phyloP scores from a whole-genome alignment of 768 basidiomycete species.

The Coprinellus aureogranulatus region DNA sequence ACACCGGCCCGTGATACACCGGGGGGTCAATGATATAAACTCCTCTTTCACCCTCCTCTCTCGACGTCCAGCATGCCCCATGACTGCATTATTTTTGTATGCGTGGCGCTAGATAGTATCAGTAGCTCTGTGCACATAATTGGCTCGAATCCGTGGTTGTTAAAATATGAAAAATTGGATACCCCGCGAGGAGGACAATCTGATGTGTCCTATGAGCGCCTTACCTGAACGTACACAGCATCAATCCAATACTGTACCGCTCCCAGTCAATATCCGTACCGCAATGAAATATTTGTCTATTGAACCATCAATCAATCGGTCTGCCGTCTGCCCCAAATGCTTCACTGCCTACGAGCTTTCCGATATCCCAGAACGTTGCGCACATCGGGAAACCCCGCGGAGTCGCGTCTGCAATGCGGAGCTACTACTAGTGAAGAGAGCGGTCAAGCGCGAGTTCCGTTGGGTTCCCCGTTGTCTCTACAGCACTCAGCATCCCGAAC shows the following conservation, averaged over 20 bases:
- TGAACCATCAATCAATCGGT: slow-evolving; percentile 13
- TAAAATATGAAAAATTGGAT: too few relatives aligned
- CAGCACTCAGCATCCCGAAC: slow-evolving; percentile 14
- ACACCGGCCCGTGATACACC: too few relatives aligned
- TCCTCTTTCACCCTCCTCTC: too few relatives aligned
- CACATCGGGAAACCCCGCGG: slow-evolving; percentile 5
- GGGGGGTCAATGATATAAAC: too few relatives aligned
- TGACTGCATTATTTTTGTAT: too few relatives aligned
- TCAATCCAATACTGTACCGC: not conserved
- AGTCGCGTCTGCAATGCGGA: slow-evolving; percentile 10
- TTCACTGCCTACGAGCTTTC: not conserved
- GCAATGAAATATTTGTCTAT: slow-evolving; percentile 10
- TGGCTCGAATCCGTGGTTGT: too few relatives aligned
- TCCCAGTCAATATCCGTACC: slow-evolving; percentile 12
- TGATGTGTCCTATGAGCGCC: too few relatives aligned
- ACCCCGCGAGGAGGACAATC: too few relatives aligned
- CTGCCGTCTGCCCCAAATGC: slow-evolving; percentile 18
- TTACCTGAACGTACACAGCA: too few relatives aligned
- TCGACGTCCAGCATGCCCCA: too few relatives aligned
- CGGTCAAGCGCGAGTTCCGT: slow-evolving; percentile 4
- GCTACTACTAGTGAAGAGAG: slow-evolving; percentile 3
- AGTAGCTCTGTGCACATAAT: too few relatives aligned
- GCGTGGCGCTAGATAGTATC: too few relatives aligned
- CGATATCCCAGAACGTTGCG: slow-evolving; percentile 1
- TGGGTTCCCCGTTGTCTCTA: slow-evolving; percentile 14